Conservation (phyloP, 192 early-diverging fungal species). For the Coemansia sp. region DNA sequence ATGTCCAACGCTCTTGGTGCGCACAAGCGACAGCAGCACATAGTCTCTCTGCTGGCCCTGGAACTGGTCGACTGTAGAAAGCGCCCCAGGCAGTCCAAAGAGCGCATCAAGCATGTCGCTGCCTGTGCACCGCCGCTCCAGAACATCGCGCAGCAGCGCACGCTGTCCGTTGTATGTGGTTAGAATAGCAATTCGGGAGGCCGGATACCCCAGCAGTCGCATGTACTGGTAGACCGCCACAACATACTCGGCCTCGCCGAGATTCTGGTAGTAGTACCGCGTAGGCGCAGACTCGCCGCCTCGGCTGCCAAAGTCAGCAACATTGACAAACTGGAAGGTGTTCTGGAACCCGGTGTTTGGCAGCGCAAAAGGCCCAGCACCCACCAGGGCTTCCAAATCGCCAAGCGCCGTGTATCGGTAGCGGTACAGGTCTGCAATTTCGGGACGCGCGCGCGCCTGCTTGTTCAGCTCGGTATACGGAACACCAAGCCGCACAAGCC, state of each 20-base stretch:
- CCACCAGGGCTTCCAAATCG: slow-evolving; percentile 60
- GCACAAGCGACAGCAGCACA: slow-evolving; percentile 90
- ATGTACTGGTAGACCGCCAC: slow-evolving; percentile 97
- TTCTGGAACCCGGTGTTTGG: slow-evolving; percentile 86
- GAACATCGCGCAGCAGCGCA: slow-evolving; percentile 87
- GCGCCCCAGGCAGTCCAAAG: slow-evolving; percentile 74
- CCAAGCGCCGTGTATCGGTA: slow-evolving; percentile 79
- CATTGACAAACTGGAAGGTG: slow-evolving; percentile 90
- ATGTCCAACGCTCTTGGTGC: slow-evolving; percentile 87
- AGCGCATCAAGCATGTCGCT: slow-evolving; percentile 24
- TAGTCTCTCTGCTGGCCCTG: slow-evolving; percentile 97
- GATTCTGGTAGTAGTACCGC: slow-evolving; percentile 90
- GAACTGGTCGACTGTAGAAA: slow-evolving; percentile 96
- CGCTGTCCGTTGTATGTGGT: slow-evolving; percentile 99
- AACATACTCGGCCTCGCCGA: slow-evolving; percentile 97
- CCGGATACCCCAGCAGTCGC: slow-evolving; percentile 90
- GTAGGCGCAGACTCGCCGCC: slow-evolving; percentile 86
- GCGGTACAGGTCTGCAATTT: slow-evolving; percentile 81
- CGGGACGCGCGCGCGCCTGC: slow-evolving; percentile 79
- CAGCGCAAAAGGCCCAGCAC: slow-evolving; percentile 57
- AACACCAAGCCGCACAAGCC: slow-evolving; percentile 93
- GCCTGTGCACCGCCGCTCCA: slow-evolving; percentile 71
- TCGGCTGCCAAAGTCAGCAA: slow-evolving; percentile 66
- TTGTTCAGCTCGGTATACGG: slow-evolving; percentile 83
- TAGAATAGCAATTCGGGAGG: slow-evolving; percentile 86